phyloP scores from a whole-genome alignment of 257 asterid genomes.

The Ehretia macrophylla region DNA sequence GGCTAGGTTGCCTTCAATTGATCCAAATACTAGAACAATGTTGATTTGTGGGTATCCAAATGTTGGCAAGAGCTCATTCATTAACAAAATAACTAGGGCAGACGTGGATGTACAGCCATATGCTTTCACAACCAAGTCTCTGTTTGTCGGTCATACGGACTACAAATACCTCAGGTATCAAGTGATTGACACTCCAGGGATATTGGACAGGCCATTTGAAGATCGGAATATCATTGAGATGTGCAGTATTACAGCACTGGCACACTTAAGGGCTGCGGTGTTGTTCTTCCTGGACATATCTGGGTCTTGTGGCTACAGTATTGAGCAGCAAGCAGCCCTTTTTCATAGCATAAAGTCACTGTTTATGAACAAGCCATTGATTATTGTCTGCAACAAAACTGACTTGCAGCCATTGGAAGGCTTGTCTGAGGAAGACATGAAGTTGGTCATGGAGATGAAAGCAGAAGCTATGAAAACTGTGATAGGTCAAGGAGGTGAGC shows the following conservation, averaged over 20 bases:
- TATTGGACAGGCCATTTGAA: conserved; percentile 91
- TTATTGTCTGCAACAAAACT: conserved; percentile 87
- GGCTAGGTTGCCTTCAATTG: conserved; percentile 93
- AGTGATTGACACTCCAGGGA: conserved; percentile 97
- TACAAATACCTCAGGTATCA: conserved; percentile 86
- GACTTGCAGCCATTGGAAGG: conserved; percentile 87
- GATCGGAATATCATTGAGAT: conserved; percentile 96
- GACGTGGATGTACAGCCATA: conserved; percentile 96
- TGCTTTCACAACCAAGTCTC: conserved; percentile 94
- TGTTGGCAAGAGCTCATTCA: conserved; percentile 97
- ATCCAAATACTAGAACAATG: conserved; percentile 91
- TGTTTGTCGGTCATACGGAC: conserved; percentile 95
- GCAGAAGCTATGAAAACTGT: conserved; percentile 88
- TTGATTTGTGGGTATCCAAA: conserved; percentile 97
- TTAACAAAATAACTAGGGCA: conserved; percentile 89
- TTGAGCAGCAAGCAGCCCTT: conserved; percentile 90
- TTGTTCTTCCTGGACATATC: conserved; percentile 88
- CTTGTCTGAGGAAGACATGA: conserved; percentile 76
- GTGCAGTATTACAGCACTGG: conserved; percentile 98
- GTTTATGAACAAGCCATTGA: conserved; percentile 83
- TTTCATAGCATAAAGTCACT: conserved; percentile 94
- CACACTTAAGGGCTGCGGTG: conserved; percentile 93
- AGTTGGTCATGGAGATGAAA: conserved; percentile 80
- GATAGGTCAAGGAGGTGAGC: conserved; percentile 84
- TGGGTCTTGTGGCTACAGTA: conserved; percentile 94